Base-by-base conservation (phyloP, 441 rosid genomes). In the Corymbia calophylla region DNA sequence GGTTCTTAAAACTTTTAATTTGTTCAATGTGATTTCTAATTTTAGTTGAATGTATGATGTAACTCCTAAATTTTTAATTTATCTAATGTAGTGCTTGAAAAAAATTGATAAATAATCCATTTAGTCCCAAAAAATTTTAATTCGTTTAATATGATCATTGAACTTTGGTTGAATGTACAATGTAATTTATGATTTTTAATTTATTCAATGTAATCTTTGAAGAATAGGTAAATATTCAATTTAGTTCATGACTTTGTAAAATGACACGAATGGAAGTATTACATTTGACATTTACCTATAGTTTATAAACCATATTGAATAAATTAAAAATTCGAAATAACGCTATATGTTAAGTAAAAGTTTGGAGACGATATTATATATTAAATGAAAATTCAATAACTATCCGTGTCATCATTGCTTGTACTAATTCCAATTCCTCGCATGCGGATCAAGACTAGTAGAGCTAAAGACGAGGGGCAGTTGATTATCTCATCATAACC, bases 21-120 rank as follows among this genome's bases (percentile, higher is more conserved):
- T 70, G 1, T 35, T 19, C 1, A 35, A 70, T 70, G 8, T 32
- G 1, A 1, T 73, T 7, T 1, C 1, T 35, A 2, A 73, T 2
- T 73, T 35, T 35, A 6, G 8, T 44, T 0, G 8, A 73, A 39
- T 73, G 8, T 73, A 12, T 5, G 39, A 35, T 73, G 5, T 35
- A 73, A 1, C 39, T 35, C 0, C 1, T 35, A 3, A 70, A 2
- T 0, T 35, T 70, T 70, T 70, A 19, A 70, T 70, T 35, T 21
- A 19, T 21, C 19, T 4, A 35, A 35, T 35, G 5, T 10, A 35
- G 7, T 39, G 29, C 2, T 39, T 39, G 17, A 21, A 73, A 21
- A 73, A 1, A 73, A 39, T 39, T 19, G 8, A 8, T 39, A 9
- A 73, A 21, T 73, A 12, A 19, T 19, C 14, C 21, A 73, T 21